phyloP scores from a whole-genome alignment of 176 grass and related monocot genomes.

The Bonia amplexicaulis region DNA sequence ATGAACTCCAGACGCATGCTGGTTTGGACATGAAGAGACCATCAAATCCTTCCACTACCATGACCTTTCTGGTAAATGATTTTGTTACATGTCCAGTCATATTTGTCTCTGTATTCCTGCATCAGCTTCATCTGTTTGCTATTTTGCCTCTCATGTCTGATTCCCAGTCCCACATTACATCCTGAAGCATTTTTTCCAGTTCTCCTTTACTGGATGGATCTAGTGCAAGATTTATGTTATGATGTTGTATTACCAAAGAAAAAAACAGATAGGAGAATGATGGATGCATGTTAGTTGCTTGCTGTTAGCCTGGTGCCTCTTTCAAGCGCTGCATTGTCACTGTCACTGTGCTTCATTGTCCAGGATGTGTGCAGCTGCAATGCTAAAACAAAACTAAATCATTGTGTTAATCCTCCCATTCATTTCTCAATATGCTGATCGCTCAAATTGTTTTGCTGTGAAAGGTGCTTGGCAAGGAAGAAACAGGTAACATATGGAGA shows the following conservation, averaged over 20 bases:
- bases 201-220: slow-evolving; percentile 16
- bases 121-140: slow-evolving; percentile 8
- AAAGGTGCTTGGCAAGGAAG: background rate
- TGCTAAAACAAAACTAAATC: background rate
- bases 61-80: background rate
- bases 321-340: background rate
- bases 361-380: background rate
- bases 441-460: background rate
- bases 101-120: background rate
- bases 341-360: background rate
- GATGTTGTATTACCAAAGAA: background rate
- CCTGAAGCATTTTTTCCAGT: background rate
- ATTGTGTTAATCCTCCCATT: background rate
- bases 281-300: slow-evolving; percentile 5
- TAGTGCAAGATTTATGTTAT: background rate
- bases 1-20: background rate
- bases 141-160: background rate
- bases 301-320: background rate
- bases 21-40: background rate
- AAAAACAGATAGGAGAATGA: background rate
- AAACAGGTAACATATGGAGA: background rate
- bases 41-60: background rate
- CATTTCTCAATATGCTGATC: background rate
- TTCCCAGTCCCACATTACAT: slow-evolving; percentile 10
- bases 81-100: background rate